A percentile compares a stretch with the other conserved stretches of the same genome.
Evolutionary conservation across 148 eudicot species (phyloP).

Genomic region (Vaccinium vitisidaea): DNA sequence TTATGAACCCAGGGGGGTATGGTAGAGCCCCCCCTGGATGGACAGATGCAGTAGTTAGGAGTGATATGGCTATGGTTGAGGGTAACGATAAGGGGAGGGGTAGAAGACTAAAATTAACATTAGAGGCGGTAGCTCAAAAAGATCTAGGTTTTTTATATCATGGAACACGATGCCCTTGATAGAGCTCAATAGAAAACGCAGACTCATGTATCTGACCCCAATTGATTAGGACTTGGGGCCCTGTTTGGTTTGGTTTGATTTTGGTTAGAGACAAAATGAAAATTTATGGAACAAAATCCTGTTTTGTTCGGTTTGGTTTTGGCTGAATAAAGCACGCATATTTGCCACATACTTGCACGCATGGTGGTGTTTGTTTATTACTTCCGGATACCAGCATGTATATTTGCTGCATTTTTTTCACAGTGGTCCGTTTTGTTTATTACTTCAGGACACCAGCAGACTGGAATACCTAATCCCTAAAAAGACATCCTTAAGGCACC

Average conservation of each 20-base stretch:
- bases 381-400: not conserved
- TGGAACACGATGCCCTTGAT: not conserved
- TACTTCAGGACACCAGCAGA: conserved; percentile 75
- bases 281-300: not conserved
- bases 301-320: too few species aligned
- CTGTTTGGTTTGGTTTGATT: not conserved
- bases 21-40: too few species aligned
- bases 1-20: too few species aligned
- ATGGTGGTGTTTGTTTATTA: too few species aligned
- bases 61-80: not conserved
- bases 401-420: not conserved
- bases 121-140: not conserved
- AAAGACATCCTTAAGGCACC: conserved; percentile 89
- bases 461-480: conserved; percentile 96
- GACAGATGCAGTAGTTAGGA: not conserved
- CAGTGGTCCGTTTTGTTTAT: conserved; percentile 8
- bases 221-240: not conserved
- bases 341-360: not conserved
- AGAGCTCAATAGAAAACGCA: not conserved
- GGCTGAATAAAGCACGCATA: not conserved
- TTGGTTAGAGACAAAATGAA: not conserved
- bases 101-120: not conserved
- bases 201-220: not conserved
- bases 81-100: not conserved
- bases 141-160: not conserved